Evolutionary conservation across 331 rosid species (phyloP).

Genomic region (Acacia concinna): DNA sequence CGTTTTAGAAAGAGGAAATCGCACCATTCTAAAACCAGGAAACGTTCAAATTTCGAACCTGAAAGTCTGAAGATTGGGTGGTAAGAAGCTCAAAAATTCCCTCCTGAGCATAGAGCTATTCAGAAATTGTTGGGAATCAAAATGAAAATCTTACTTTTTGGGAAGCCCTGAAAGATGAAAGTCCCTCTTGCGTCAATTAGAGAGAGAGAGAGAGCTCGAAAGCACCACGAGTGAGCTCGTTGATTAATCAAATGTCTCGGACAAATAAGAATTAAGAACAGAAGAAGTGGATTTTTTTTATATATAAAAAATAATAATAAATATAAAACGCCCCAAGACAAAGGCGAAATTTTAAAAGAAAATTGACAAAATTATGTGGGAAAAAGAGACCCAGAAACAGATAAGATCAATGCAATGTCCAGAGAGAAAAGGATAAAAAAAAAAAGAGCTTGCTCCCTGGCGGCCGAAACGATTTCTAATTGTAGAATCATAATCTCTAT

Average conservation of each 20-base stretch:
- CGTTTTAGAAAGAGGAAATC: slow-evolving; percentile 46
- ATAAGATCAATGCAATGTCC: slow-evolving; percentile 25
- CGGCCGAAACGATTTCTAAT: slow-evolving; percentile 30
- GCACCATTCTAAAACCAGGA: slow-evolving; percentile 53
- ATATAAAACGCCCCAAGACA: slow-evolving; percentile 12
- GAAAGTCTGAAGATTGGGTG: slow-evolving; percentile 34
- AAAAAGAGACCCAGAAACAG: slow-evolving; percentile 22
- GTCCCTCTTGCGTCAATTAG: slow-evolving; percentile 27
- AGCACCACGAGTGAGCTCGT: slow-evolving; percentile 24
- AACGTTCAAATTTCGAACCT: slow-evolving; percentile 49
- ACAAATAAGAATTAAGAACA: slow-evolving; percentile 18
- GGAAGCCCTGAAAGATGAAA: slow-evolving; percentile 33
- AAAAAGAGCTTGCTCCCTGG: slow-evolving; percentile 11
- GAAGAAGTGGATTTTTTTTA: neutral
- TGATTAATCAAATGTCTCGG: neutral
- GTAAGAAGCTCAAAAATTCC: slow-evolving; percentile 19
- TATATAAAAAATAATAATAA: neutral
- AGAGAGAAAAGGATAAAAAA: neutral
- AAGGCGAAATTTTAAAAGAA: neutral
- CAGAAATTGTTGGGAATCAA: neutral
- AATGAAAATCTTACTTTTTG: slow-evolving; percentile 19
- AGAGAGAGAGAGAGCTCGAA: slow-evolving; percentile 27
- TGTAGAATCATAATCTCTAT: slow-evolving; percentile 30
- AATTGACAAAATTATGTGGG: neutral
- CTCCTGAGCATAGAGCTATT: slow-evolving; percentile 17